Percentiles rank a stretch among this genome's conserved stretches.
Conservation (phyloP, 352 stramenopile species). For the Aphanomyces stellatus region DNA sequence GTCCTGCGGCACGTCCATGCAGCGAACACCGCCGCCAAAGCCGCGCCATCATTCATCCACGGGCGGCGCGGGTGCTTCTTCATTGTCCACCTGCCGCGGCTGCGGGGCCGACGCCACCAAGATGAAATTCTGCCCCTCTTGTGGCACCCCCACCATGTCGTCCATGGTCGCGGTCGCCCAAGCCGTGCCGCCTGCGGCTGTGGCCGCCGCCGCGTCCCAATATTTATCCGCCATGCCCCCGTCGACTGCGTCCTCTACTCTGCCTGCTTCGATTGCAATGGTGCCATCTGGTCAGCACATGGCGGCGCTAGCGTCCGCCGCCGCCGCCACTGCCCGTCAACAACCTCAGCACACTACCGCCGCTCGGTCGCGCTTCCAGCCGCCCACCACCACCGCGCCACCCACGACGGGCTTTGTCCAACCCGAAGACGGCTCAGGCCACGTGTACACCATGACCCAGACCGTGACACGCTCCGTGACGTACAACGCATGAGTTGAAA, state of each 20-base stretch:
- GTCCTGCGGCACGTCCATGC: background rate
- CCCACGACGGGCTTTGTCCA: background rate
- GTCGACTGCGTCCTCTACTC: background rate
- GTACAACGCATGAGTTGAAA: slow-evolving; percentile 8
- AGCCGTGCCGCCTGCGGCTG: background rate
- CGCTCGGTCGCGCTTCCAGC: too few species aligned
- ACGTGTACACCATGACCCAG: slow-evolving; percentile 17
- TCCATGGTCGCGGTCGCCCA: background rate
- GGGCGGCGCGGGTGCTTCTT: background rate
- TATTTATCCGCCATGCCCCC: background rate
- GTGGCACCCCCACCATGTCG: background rate
- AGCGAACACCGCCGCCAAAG: background rate
- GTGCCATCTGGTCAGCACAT: too few species aligned
- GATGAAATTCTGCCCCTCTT: background rate
- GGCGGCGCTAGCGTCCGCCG: too few species aligned
- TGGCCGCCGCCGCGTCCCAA: background rate
- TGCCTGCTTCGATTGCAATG: too few species aligned
- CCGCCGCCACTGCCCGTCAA: too few species aligned
- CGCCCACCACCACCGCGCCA: background rate
- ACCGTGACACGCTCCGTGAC: slow-evolving; percentile 16
- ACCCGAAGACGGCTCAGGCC: slow-evolving; percentile 1
- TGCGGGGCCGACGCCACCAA: background rate
- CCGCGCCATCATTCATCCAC: background rate
- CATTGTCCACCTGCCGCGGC: background rate
- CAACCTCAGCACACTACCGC: too few species aligned